A percentile compares a stretch with the other conserved stretches of the same genome.
Conservation (phyloP, 495 filamentous ascomycete species). For the Hypoxylon fuscum region DNA sequence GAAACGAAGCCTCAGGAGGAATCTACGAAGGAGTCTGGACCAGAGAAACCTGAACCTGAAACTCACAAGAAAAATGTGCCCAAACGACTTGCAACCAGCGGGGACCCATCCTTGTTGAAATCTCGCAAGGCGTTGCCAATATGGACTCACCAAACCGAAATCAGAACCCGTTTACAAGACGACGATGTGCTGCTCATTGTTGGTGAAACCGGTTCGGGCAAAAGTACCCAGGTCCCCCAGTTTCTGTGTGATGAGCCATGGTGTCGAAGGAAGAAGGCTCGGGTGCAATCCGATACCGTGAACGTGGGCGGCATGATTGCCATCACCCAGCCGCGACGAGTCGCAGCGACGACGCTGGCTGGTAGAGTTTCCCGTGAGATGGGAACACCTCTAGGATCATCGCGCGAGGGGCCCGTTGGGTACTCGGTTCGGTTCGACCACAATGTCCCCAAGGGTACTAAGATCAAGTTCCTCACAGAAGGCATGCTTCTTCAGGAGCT, state of each 20-base stretch:
- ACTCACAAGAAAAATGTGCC: slow-evolving; percentile 3
- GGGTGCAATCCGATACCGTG: slow-evolving; percentile 58
- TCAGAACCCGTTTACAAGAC: slow-evolving; percentile 67
- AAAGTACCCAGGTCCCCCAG: slow-evolving; percentile 96
- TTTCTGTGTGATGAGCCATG: slow-evolving; percentile 83
- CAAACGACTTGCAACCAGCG: background rate
- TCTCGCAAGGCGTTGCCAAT: slow-evolving; percentile 76
- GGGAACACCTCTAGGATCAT: slow-evolving; percentile 79
- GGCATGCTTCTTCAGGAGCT: slow-evolving; percentile 97
- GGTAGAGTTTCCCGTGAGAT: slow-evolving; percentile 89
- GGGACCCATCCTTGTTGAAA: slow-evolving; percentile 48
- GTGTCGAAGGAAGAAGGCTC: slow-evolving; percentile 69
- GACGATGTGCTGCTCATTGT: slow-evolving; percentile 85
- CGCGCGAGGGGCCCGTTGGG: slow-evolving; percentile 67
- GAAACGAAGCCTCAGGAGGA: slow-evolving; percentile 20
- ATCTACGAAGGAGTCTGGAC: slow-evolving; percentile 1
- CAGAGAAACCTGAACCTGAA: background rate
- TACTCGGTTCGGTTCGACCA: slow-evolving; percentile 96
- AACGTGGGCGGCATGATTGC: slow-evolving; percentile 87
- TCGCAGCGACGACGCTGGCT: slow-evolving; percentile 94
- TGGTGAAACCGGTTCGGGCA: slow-evolving; percentile 95
- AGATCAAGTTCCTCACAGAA: slow-evolving; percentile 94
- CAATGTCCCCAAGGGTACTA: slow-evolving; percentile 71
- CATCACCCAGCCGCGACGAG: slow-evolving; percentile 91
- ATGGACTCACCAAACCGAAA: slow-evolving; percentile 74